These are phyloP conservation scores for Elymus sibiricus DNA, from an alignment of 176 grass and related monocot species.

Conservation along the genomic window DNA sequence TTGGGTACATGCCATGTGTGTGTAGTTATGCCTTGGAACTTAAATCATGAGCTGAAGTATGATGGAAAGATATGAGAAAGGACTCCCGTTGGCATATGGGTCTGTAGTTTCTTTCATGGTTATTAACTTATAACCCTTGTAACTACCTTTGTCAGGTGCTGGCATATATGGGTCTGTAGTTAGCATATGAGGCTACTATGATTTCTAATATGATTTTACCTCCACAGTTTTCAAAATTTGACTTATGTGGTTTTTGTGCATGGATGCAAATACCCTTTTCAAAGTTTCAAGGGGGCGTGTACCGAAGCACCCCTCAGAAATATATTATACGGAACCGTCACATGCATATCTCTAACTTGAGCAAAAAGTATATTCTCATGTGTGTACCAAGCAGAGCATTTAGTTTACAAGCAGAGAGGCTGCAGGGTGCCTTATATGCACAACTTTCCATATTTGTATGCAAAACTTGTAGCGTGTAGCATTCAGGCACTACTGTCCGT, in stretches of 20 bases:
- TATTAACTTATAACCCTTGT: background rate
- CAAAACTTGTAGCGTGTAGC: too few species aligned
- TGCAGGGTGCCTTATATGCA: constrained; percentile 22
- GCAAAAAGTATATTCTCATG: background rate
- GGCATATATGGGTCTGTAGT: background rate
- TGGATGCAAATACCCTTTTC: too few species aligned
- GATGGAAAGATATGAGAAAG: constrained; percentile 1
- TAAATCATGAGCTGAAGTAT: background rate
- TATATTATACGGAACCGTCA: too few species aligned
- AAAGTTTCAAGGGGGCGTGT: too few species aligned
- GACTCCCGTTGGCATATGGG: background rate
- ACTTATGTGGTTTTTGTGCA: too few species aligned
- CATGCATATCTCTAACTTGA: too few species aligned
- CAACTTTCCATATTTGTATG: too few species aligned
- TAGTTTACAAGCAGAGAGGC: constrained; percentile 8
- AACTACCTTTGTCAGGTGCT: background rate
- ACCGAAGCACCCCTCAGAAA: too few species aligned
- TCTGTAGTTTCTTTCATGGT: background rate
- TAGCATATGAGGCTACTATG: too few species aligned
- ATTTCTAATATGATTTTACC: too few species aligned
- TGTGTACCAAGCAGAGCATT: constrained; percentile 3
- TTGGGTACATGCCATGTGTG: background rate
- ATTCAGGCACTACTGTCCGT: background rate
- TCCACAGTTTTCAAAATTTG: too few species aligned
- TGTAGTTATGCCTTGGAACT: too few species aligned